Percentiles rank a stretch among this genome's conserved stretches.
Evolutionary conservation across 2,329 filamentous ascomycete species (phyloP).

Genomic region (Pseudogymnoascus sp.): DNA sequence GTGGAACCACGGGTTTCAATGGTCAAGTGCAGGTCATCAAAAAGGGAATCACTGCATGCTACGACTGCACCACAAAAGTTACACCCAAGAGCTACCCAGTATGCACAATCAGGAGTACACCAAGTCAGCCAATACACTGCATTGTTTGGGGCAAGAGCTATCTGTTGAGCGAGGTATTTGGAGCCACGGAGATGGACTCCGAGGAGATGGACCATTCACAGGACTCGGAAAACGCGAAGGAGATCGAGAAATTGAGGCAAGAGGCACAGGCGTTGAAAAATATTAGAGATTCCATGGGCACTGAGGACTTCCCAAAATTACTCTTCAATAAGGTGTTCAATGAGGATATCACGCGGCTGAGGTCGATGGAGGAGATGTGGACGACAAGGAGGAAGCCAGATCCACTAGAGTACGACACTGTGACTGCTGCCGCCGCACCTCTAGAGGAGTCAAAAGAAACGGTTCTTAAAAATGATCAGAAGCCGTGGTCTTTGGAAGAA

Average conservation of each 20-base stretch:
- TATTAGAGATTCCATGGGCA: conserved; percentile 75
- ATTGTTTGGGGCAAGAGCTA: conserved; percentile 99
- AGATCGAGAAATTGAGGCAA: conserved; percentile 78
- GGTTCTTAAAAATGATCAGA: conserved; percentile 59
- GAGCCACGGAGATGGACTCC: conserved; percentile 77
- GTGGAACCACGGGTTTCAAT: conserved; percentile 94
- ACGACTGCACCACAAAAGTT: conserved; percentile 87
- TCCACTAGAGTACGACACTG: conserved; percentile 57
- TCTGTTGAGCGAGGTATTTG: conserved; percentile 85
- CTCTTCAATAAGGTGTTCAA: conserved; percentile 93
- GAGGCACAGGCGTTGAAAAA: conserved; percentile 77
- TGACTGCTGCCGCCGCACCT: conserved; percentile 35
- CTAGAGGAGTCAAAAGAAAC: conserved; percentile 37
- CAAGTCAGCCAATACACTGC: conserved; percentile 93
- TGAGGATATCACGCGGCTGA: conserved; percentile 71
- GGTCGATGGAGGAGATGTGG: conserved; percentile 95
- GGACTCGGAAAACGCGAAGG: conserved; percentile 72
- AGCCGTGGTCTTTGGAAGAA: conserved; percentile 71
- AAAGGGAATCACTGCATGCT: conserved; percentile 86
- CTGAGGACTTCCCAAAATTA: conserved; percentile 62
- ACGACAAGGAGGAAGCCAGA: conserved; percentile 68
- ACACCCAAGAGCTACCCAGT: conserved; percentile 89
- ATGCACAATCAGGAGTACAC: conserved; percentile 93
- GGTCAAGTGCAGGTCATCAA: conserved; percentile 96
- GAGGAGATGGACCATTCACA: conserved; percentile 70